These are phyloP conservation scores for Metschnikowia santaceciliae DNA, from an alignment of 805 yeast genomes.

Conservation along the genomic window DNA sequence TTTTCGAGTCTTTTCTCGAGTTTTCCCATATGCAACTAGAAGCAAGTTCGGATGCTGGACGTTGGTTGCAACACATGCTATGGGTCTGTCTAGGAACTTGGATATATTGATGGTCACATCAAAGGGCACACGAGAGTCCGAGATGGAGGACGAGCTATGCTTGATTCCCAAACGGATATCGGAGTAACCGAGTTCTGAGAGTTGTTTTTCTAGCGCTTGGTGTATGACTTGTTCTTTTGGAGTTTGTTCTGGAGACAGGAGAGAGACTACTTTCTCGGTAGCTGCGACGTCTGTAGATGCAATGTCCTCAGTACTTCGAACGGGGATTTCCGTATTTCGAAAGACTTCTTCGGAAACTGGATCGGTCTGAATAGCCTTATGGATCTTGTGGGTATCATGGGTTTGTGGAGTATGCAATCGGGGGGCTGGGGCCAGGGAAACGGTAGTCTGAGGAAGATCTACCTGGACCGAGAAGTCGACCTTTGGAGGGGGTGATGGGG, in stretches of 20 bases:
- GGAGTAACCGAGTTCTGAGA: conserved; percentile 7
- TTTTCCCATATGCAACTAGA: conserved; percentile 14
- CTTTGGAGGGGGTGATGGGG: conserved; percentile 1
- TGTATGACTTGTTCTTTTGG: neutral
- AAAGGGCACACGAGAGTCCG: conserved; percentile 12
- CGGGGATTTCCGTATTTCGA: no score
- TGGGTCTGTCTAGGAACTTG: conserved; percentile 11
- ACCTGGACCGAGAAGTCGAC: conserved; percentile 30
- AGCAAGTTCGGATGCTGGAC: conserved; percentile 12
- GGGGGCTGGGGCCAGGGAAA: neutral
- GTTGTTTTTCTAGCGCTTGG: conserved; percentile 1
- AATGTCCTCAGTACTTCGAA: no score
- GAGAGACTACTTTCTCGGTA: no score
- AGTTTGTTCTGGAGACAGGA: neutral
- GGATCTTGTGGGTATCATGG: conserved; percentile 10
- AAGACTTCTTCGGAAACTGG: no score
- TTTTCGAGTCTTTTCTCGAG: neutral
- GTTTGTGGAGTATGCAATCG: neutral
- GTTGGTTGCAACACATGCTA: conserved; percentile 10
- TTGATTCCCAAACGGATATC: conserved; percentile 15
- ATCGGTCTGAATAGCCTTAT: conserved; percentile 23
- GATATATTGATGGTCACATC: conserved; percentile 4
- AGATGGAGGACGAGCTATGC: neutral
- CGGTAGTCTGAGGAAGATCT: conserved; percentile 13
- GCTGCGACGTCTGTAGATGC: no score